A percentile compares a stretch with the other conserved stretches of the same genome.
These are phyloP conservation scores for Cercospora zeae-maydis DNA, from an alignment of 2,329 filamentous ascomycete genomes.

Conservation along the genomic window DNA sequence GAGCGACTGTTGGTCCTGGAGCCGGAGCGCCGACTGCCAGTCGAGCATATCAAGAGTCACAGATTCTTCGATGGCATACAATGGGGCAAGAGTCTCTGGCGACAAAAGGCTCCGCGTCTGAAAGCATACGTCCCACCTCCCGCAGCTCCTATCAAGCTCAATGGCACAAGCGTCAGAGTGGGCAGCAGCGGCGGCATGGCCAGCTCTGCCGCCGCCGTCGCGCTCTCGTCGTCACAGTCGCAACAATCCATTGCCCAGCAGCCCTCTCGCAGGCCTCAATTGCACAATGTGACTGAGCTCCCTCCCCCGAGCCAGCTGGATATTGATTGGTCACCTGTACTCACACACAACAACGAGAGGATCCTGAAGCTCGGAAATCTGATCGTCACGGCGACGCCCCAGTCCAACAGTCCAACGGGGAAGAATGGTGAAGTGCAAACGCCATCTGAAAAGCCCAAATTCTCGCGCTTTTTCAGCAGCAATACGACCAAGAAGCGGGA, in stretches of 20 bases:
- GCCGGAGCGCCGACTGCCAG: slow-evolving; percentile 74
- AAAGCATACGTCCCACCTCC: slow-evolving; percentile 74
- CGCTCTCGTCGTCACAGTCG: slow-evolving; percentile 13
- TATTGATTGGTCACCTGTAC: slow-evolving; percentile 96
- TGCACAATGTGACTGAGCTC: slow-evolving; percentile 86
- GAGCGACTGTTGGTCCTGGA: slow-evolving; percentile 88
- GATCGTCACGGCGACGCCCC: slow-evolving; percentile 74
- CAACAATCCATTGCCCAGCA: slow-evolving; percentile 1
- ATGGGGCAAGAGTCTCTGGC: slow-evolving; percentile 85
- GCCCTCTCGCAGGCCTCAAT: slow-evolving; percentile 53
- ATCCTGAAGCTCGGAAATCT: slow-evolving; percentile 93
- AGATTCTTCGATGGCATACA: slow-evolving; percentile 85
- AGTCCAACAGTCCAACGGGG: slow-evolving; percentile 68
- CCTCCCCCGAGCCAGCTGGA: slow-evolving; percentile 95
- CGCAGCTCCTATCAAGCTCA: slow-evolving; percentile 31
- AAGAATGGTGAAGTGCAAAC: slow-evolving; percentile 66
- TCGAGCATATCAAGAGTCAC: slow-evolving; percentile 96
- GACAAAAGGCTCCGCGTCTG: slow-evolving; percentile 79
- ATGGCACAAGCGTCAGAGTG: slow-evolving; percentile 27
- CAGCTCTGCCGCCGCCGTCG: slow-evolving; percentile 21
- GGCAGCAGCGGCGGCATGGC: slow-evolving; percentile 25
- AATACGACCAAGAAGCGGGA: slow-evolving; percentile 90
- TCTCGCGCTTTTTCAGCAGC: slow-evolving; percentile 89
- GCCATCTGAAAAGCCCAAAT: slow-evolving; percentile 62
- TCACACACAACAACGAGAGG: slow-evolving; percentile 85